Percentiles rank a stretch among this genome's conserved stretches.
These are phyloP conservation scores for Paecilomyces formosus DNA, from an alignment of 2,329 filamentous ascomycete species.

Conservation along the genomic window DNA sequence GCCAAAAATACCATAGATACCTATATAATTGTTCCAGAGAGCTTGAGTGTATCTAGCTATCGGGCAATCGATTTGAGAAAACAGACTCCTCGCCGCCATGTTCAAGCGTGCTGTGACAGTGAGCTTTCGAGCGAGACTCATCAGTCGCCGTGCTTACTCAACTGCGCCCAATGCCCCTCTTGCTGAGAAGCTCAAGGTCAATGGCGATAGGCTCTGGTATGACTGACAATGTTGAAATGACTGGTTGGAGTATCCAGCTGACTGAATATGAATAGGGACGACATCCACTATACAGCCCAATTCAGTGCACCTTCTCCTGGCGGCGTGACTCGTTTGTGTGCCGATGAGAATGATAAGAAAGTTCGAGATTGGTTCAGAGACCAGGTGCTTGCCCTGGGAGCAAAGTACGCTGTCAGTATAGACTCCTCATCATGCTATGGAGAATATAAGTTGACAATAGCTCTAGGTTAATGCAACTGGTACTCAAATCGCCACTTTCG, in stretches of 20 bases:
- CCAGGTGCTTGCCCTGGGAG: conserved; percentile 13
- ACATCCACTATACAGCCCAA: conserved; percentile 15
- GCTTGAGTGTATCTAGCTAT: not conserved
- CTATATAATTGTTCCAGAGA: not conserved
- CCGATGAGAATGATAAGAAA: conserved; percentile 14
- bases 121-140: not conserved
- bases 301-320: conserved; percentile 18
- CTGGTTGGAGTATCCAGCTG: not conserved
- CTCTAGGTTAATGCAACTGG: conserved; percentile 25
- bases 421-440: not conserved
- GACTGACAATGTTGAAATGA: not conserved
- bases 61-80: not conserved
- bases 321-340: conserved; percentile 8
- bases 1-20: not conserved
- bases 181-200: conserved; percentile 4
- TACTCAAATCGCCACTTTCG: conserved; percentile 24
- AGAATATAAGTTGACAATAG: not conserved
- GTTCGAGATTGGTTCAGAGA: conserved; percentile 20
- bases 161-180: not conserved
- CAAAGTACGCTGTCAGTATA: conserved; percentile 13
- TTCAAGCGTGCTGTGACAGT: not conserved
- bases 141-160: not conserved
- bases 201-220: conserved; percentile 6
- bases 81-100: not conserved
- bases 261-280: conserved; percentile 2